Base-by-base conservation (phyloP, 2,329 filamentous ascomycete species). In the Penicillium sp. region DNA sequence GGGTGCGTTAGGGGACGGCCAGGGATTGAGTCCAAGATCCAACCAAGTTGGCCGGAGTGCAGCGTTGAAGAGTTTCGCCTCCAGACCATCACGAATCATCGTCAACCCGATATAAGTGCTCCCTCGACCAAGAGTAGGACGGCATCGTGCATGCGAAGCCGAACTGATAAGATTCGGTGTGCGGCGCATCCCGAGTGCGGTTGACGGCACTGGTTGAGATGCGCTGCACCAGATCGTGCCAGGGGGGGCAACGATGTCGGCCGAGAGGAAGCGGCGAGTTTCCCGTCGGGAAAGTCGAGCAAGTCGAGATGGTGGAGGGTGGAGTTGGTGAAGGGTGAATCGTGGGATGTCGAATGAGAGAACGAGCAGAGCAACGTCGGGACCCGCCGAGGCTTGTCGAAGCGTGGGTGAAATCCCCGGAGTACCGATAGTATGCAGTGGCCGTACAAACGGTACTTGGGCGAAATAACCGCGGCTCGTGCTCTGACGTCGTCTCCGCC, bases 221-320 rank as follows among this genome's bases (percentile, higher is more conserved):
- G 37, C 31, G 31, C 27, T 47, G n/a, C n/a, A n/a, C 11, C 25
- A n/a, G 25, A 27, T 41, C 15, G 28, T 20, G 23, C 14, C 16
- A 33, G 33, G 11, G 14, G 25, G 26, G 15, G 29, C n/a, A 41
- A 40, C 23, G 23, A 43, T 44, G 26, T 57, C 54, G 54, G 54
- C 54, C 53, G 54, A 57, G 51, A 50, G 46, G 48, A 48, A 37
- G n/a, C 7, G 11, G 15, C 25, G 29, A 36, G 45, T 56, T 57
- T 50, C 39, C 54, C 54, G 51, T 19, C 45, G 54, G 54, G 14
- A 50, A 57, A 54, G 36, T 47, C 27, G n/a, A 36, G 25, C 25
- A 27, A 13, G 11, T n/a, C 2, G 7, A n/a, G 29, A 19, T 30
- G 33, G 13, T 23, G 14, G 4, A 27, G 21, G 16, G 7, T 26